Evolutionary conservation across 441 rosid species (phyloP).

Genomic region (Francoa sonchifolia): DNA sequence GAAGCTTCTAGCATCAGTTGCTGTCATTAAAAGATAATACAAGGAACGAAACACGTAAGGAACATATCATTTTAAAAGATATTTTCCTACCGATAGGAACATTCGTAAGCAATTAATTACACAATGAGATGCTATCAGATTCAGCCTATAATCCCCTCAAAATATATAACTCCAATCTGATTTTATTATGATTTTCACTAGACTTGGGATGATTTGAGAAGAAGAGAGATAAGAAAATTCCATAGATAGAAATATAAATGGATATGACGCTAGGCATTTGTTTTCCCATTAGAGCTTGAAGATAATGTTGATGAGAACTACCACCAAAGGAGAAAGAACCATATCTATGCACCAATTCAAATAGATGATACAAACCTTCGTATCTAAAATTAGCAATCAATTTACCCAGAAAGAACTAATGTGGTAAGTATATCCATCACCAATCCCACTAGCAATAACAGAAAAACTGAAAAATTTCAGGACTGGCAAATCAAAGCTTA

Average conservation of each 20-base stretch:
- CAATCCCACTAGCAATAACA: too few species aligned
- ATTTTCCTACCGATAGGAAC: not conserved
- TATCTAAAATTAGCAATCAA: not conserved
- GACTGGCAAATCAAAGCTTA: too few species aligned
- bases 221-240: too few species aligned
- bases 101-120: not conserved
- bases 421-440: too few species aligned
- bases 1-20: slow-evolving; percentile 60
- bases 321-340: not conserved
- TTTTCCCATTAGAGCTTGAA: not conserved
- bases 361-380: not conserved
- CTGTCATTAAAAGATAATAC: slow-evolving; percentile 32
- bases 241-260: not conserved
- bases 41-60: not conserved
- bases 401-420: not conserved
- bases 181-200: too few species aligned
- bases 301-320: not conserved
- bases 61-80: not conserved
- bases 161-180: too few species aligned
- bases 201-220: too few species aligned
- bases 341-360: not conserved
- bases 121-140: too few species aligned
- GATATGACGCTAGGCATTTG: not conserved
- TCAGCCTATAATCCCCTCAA: too few species aligned
- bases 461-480: too few species aligned